Evolutionary conservation across 192 early-diverging fungal species (phyloP).

Genomic region (Lobosporangium transversale): DNA sequence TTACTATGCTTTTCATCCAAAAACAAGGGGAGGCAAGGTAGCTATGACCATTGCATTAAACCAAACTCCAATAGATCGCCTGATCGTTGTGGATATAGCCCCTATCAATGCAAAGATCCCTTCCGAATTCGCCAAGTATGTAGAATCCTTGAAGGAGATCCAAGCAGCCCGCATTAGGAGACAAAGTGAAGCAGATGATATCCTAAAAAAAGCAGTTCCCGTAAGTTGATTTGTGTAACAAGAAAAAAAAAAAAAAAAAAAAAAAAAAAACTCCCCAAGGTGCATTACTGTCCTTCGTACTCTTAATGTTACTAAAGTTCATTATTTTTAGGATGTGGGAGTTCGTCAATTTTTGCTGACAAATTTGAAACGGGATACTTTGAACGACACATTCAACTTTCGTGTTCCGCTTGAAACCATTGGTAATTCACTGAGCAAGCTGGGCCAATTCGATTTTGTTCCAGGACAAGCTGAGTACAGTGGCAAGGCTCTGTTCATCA

Average conservation of each 20-base stretch:
- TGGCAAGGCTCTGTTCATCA: slow-evolving; percentile 83
- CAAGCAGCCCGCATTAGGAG: slow-evolving; percentile 58
- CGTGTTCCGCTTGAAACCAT: slow-evolving; percentile 82
- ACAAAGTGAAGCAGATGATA: slow-evolving; percentile 68
- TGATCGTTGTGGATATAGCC: slow-evolving; percentile 80
- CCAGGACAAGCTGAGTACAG: slow-evolving; percentile 55
- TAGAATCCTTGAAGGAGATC: slow-evolving; percentile 66
- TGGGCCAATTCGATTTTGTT: slow-evolving; percentile 64
- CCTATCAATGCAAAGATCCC: slow-evolving; percentile 62
- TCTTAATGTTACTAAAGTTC: no score
- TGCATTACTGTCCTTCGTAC: no score
- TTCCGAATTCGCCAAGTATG: slow-evolving; percentile 65
- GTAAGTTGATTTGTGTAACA: no score
- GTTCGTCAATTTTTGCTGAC: slow-evolving; percentile 90
- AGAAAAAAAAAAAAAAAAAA: no score
- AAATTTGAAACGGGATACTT: slow-evolving; percentile 76
- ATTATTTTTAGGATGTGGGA: slow-evolving; percentile 58
- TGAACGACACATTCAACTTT: slow-evolving; percentile 62
- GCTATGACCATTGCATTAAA: slow-evolving; percentile 76
- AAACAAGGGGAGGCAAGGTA: slow-evolving; percentile 75
- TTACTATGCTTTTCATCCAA: no score
- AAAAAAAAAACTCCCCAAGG: no score
- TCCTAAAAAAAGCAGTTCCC: slow-evolving; percentile 58
- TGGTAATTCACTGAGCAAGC: slow-evolving; percentile 58
- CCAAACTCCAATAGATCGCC: slow-evolving; percentile 59